phyloP scores from a whole-genome alignment of 2,329 filamentous ascomycete species.

The Bretziella fagacearum region DNA sequence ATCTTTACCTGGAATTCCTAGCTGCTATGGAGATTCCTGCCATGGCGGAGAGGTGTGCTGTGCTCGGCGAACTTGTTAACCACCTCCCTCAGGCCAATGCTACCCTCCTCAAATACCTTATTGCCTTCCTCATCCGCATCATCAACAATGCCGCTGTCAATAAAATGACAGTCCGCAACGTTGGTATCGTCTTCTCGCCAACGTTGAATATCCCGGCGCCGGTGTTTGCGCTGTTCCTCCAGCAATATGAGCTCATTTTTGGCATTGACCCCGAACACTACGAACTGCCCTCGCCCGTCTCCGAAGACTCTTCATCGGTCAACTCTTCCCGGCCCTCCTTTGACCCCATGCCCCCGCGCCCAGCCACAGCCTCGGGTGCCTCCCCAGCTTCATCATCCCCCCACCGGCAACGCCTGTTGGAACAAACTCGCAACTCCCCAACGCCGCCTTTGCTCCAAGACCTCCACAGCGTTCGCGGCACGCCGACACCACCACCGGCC shows the following conservation, averaged over 20 bases:
- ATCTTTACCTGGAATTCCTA: constrained; percentile 79
- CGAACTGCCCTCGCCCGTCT: constrained; percentile 32
- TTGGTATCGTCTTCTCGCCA: constrained; percentile 94
- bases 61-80: constrained; percentile 62
- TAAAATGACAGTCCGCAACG: constrained; percentile 96
- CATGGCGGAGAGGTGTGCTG: constrained; percentile 56
- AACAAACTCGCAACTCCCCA: constrained; percentile 25
- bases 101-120: constrained; percentile 66
- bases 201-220: constrained; percentile 92
- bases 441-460: constrained; percentile 32
- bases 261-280: constrained; percentile 50
- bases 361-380: constrained; percentile 32
- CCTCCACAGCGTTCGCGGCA: constrained; percentile 21
- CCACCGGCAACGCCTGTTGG: constrained; percentile 31
- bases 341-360: constrained; percentile 24
- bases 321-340: constrained; percentile 11
- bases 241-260: constrained; percentile 79
- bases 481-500: constrained; percentile 26
- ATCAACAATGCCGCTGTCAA: constrained; percentile 80
- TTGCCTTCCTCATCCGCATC: constrained; percentile 77
- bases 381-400: constrained; percentile 31
- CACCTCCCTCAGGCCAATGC: constrained; percentile 65
- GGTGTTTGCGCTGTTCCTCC: constrained; percentile 83
- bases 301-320: constrained; percentile 19
- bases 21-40: constrained; percentile 64